Evolutionary conservation across 1,139 yeast species (phyloP), one percentile per base, ranked within the genome.

Genomic region (Diutina mesorugosa): DNA sequence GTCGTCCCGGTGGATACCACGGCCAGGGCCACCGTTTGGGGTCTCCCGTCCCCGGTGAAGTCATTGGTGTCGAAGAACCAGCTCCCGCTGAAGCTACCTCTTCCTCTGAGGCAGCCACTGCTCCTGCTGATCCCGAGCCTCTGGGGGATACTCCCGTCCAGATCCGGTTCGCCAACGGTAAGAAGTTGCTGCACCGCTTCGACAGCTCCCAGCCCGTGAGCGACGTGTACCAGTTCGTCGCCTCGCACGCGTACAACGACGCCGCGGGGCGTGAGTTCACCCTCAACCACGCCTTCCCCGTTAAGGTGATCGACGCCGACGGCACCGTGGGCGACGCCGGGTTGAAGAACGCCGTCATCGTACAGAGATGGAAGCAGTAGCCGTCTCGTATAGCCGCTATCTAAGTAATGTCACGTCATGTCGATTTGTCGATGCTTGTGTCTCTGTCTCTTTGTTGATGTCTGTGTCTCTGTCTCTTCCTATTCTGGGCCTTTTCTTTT

Each of bases 1-100:
- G 80, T 58, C 79, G 66, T 65, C 62, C 72, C 7, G 90, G 84
- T 4, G 96, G 97, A 0, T 91, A 88, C 67, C 73, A 70, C 32
- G 98, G 99, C 4, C 66, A 72, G 2, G 99, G 99, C n/a, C 86
- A 85, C 59, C 78, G 98, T 63, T 76, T 93, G 58, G 99, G 99
- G 0, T 84, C 93, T 1, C 95, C 95, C 1, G 87, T 89, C 10
- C 93, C 95, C 0, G 89, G 93, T 0, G 91, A 85, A 48, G 50
- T 18, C 2, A 16, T 16, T 16, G 8, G 18, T 30, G 54, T 21
- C 18, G 59, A 59, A 4, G 57, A 65, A 1, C 48, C 61, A 8
- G 54, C 64, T n/a, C 64, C 70, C 16, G 55, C 57, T 1, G 63
- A 58, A 53, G 59, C 69, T 30, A 63, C 61, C 47, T 59, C 60